Evolutionary conservation across 768 basidiomycete species (phyloP).

Genomic region (Kwoniella dendrophila): DNA sequence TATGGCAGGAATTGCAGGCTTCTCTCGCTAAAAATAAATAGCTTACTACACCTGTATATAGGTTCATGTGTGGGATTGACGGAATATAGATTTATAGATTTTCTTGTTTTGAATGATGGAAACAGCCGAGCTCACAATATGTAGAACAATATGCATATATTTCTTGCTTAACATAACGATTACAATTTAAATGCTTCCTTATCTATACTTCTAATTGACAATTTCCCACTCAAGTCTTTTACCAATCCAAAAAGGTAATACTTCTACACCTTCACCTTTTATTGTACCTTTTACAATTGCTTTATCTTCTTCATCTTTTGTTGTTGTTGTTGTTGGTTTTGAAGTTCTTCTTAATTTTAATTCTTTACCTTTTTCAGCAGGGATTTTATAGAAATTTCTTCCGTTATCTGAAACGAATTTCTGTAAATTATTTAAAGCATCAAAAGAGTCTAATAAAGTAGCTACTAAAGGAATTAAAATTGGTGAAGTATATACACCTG

Average conservation of each 20-base stretch:
- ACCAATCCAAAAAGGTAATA: slow-evolving; percentile 88
- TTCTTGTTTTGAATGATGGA: too few relatives aligned
- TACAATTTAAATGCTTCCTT: too few relatives aligned
- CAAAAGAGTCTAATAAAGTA: slow-evolving; percentile 82
- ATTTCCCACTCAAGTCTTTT: slow-evolving; percentile 72
- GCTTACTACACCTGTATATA: not conserved
- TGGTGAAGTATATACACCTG: slow-evolving; percentile 93
- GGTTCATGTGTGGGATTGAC: not conserved
- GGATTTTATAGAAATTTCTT: slow-evolving; percentile 70
- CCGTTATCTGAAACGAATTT: slow-evolving; percentile 79
- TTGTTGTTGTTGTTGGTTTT: too few relatives aligned
- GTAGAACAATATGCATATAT: slow-evolving; percentile 3
- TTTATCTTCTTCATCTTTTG: slow-evolving; percentile 18
- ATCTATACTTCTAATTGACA: too few relatives aligned
- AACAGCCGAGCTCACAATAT: not conserved
- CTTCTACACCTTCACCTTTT: slow-evolving; percentile 42
- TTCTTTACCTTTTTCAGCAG: slow-evolving; percentile 34
- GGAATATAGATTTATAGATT: too few relatives aligned
- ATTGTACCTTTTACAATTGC: slow-evolving; percentile 58
- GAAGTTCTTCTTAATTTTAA: slow-evolving; percentile 48
- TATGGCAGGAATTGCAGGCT: slow-evolving; percentile 9
- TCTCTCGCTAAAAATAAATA: not conserved
- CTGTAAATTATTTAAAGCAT: slow-evolving; percentile 77
- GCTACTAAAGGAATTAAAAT: slow-evolving; percentile 88
- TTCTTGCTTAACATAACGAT: too few relatives aligned